A percentile compares a stretch with the other conserved stretches of the same genome.
Conservation (phyloP, 208 protist species). For the Acanthamoeba comandoni region DNA sequence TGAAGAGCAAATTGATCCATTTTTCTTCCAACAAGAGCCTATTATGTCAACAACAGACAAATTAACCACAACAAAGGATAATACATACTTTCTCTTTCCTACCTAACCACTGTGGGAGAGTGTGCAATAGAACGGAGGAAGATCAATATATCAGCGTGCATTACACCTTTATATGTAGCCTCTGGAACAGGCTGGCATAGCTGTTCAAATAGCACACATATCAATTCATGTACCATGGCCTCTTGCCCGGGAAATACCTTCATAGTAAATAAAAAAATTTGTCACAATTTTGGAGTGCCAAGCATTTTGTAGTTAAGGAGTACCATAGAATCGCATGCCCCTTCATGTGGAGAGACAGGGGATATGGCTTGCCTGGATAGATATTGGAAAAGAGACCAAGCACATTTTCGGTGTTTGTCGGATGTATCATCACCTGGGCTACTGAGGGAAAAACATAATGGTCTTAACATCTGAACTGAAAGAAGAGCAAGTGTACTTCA, state of each 20-base stretch:
- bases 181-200: background rate
- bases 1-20: slow-evolving; percentile 5
- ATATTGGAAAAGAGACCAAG: slow-evolving; percentile 10
- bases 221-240: background rate
- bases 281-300: too few species aligned
- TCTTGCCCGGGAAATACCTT: background rate
- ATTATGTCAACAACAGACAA: too few species aligned
- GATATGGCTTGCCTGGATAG: background rate
- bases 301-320: background rate
- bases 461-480: too few species aligned
- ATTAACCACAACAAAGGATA: too few species aligned
- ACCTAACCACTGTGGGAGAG: background rate
- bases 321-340: background rate
- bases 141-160: background rate
- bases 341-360: background rate
- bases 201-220: background rate
- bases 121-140: slow-evolving; percentile 1
- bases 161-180: background rate
- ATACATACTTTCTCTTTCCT: background rate
- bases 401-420: slow-evolving; percentile 1
- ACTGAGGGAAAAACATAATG: too few species aligned
- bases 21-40: background rate
- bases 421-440: too few species aligned
- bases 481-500: too few species aligned
- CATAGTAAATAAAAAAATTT: background rate